Evolutionary conservation across 352 stramenopile species (phyloP).

Genomic region (Peronosclerospora sorghi): DNA sequence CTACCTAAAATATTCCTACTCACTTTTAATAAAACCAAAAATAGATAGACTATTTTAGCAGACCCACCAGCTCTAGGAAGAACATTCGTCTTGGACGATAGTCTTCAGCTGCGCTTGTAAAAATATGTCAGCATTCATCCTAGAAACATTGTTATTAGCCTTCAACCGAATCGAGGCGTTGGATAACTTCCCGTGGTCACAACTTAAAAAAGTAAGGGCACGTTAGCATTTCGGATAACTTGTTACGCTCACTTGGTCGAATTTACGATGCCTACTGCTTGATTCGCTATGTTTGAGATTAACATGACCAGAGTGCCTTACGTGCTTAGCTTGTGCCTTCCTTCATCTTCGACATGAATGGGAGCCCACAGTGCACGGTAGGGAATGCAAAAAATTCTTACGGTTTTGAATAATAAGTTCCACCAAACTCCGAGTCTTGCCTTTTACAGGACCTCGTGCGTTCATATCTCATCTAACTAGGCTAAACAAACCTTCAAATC

Average conservation of each 20-base stretch:
- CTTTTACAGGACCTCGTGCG: slow-evolving; percentile 4
- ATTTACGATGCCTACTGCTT: slow-evolving; percentile 50
- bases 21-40: too few relatives aligned
- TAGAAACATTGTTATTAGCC: slow-evolving; percentile 58
- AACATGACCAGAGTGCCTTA: slow-evolving; percentile 63
- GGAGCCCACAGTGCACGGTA: slow-evolving; percentile 81
- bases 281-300: slow-evolving; percentile 75
- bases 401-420: slow-evolving; percentile 78
- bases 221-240: slow-evolving; percentile 73
- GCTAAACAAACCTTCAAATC: slow-evolving; percentile 4
- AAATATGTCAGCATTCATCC: slow-evolving; percentile 24
- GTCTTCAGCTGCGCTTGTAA: slow-evolving; percentile 17
- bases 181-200: slow-evolving; percentile 44
- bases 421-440: slow-evolving; percentile 22
- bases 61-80: too few relatives aligned
- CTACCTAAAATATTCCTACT: too few relatives aligned
- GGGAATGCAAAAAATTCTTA: slow-evolving; percentile 57
- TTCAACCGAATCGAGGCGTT: slow-evolving; percentile 71
- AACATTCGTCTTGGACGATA: too few relatives aligned
- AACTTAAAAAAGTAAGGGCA: slow-evolving; percentile 33
- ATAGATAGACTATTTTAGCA: too few relatives aligned
- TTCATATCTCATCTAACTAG: not conserved
- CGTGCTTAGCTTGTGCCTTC: slow-evolving; percentile 49
- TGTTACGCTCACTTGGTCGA: slow-evolving; percentile 43
- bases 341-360: slow-evolving; percentile 53